Percentiles rank a stretch among this genome's conserved stretches.
phyloP scores from a whole-genome alignment of 2,329 filamentous ascomycete species.

The Talaromyces sp. region DNA sequence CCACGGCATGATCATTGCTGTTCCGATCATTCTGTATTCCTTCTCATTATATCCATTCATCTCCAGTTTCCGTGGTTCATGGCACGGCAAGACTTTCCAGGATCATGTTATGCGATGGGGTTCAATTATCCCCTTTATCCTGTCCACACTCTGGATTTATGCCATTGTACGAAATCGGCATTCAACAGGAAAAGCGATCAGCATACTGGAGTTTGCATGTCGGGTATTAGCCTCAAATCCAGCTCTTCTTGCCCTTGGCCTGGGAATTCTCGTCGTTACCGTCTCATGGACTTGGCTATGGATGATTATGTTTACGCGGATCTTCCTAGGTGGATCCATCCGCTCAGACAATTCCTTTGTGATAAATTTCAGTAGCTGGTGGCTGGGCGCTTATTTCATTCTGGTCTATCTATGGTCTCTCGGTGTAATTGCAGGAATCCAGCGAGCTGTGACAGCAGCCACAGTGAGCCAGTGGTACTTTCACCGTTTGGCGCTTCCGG shows the following conservation, averaged over 20 bases:
- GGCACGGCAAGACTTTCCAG: conserved; percentile 75
- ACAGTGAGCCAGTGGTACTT: conserved; percentile 99
- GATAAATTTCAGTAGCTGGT: conserved; percentile 87
- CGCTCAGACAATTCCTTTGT: conserved; percentile 64
- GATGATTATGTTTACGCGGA: conserved; percentile 92
- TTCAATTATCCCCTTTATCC: conserved; percentile 70
- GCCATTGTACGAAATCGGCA: conserved; percentile 77
- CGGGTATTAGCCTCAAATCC: conserved; percentile 83
- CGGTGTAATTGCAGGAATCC: conserved; percentile 80
- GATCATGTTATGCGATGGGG: conserved; percentile 87
- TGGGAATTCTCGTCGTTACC: conserved; percentile 70
- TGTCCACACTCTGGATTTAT: conserved; percentile 78
- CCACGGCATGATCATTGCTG: conserved; percentile 74
- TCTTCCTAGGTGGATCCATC: conserved; percentile 90
- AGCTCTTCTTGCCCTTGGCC: conserved; percentile 78
- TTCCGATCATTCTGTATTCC: conserved; percentile 80
- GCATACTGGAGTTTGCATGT: conserved; percentile 88
- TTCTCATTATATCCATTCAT: conserved; percentile 91
- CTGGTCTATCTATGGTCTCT: conserved; percentile 95
- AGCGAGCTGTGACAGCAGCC: conserved; percentile 86
- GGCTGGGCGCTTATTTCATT: conserved; percentile 88
- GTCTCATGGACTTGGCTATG: conserved; percentile 93
- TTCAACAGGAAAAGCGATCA: conserved; percentile 77
- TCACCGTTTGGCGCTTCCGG: conserved; percentile 78
- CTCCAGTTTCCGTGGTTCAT: conserved; percentile 77